Conservation (phyloP, 192 early-diverging fungal genomes). For the Mortierella claussenii region DNA sequence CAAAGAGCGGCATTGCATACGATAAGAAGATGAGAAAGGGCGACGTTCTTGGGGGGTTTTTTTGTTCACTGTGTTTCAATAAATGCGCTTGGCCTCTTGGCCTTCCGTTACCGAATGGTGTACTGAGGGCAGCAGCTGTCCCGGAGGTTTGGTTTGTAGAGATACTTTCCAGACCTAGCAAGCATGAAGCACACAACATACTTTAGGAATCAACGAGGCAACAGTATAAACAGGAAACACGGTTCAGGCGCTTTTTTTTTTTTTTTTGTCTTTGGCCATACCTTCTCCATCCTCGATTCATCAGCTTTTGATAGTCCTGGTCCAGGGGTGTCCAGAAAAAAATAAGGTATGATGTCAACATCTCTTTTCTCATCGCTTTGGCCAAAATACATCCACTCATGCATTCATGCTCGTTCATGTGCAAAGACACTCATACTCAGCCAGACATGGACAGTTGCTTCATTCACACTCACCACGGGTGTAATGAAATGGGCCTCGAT, state of each 20-base stretch:
- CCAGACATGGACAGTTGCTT: no score
- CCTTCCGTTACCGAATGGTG: constrained; percentile 66
- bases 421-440: no score
- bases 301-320: constrained; percentile 71
- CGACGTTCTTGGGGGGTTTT: no score
- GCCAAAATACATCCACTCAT: not conserved
- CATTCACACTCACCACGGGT: constrained; percentile 33
- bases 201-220: not conserved
- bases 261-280: no score
- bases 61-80: no score
- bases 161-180: constrained; percentile 69
- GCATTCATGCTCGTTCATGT: not conserved
- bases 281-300: constrained; percentile 83
- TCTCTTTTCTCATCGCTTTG: not conserved
- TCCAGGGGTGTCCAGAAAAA: not conserved
- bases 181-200: not conserved
- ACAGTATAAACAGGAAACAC: not conserved
- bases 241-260: no score
- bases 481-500: constrained; percentile 68
- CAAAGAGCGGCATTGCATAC: no score
- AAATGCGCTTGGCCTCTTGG: no score
- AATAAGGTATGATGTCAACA: not conserved
- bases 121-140: constrained; percentile 80
- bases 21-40: no score
- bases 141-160: constrained; percentile 77